Percentiles rank a stretch among this genome's conserved stretches.
Evolutionary conservation across 768 basidiomycete genomes (phyloP).

Genomic region (Lanmaoa pseudosensibilis): DNA sequence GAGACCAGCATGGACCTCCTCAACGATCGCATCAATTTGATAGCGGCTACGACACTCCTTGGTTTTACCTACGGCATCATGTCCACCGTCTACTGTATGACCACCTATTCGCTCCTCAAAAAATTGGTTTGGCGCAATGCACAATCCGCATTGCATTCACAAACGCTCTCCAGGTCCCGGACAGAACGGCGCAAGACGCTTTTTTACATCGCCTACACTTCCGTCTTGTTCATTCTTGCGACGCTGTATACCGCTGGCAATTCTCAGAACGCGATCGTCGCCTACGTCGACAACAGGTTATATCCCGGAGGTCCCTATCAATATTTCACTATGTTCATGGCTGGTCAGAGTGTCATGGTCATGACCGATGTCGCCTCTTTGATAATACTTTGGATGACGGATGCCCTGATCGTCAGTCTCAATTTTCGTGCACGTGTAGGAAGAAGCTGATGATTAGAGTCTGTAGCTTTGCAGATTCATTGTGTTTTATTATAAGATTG

Average conservation of each 20-base stretch:
- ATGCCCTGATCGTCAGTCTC: conserved; percentile 27
- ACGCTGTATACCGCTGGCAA: conserved; percentile 31
- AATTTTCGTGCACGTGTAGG: not conserved
- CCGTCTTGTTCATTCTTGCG: conserved; percentile 27
- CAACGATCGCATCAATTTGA: conserved; percentile 26
- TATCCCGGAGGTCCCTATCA: conserved; percentile 28
- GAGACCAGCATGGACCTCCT: conserved; percentile 11
- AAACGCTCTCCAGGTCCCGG: not conserved
- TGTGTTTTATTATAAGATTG: conserved; percentile 20
- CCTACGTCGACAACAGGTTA: conserved; percentile 31
- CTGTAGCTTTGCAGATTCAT: conserved; percentile 27
- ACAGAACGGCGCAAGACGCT: conserved; percentile 18
- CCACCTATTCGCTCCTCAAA: conserved; percentile 19
- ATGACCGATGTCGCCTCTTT: conserved; percentile 24
- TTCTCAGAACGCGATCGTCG: conserved; percentile 29
- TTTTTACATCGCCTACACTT: conserved; percentile 30
- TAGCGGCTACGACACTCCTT: conserved; percentile 25
- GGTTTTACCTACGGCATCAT: conserved; percentile 26
- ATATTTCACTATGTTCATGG: conserved; percentile 27
- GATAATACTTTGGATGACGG: conserved; percentile 33
- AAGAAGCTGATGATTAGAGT: not conserved
- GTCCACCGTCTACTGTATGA: conserved; percentile 20
- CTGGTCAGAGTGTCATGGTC: conserved; percentile 22
- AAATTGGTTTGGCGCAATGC: conserved; percentile 12
- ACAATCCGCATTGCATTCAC: conserved; percentile 8